Conservation (phyloP, 441 rosid genomes). For the Adansonia madagascariensis region DNA sequence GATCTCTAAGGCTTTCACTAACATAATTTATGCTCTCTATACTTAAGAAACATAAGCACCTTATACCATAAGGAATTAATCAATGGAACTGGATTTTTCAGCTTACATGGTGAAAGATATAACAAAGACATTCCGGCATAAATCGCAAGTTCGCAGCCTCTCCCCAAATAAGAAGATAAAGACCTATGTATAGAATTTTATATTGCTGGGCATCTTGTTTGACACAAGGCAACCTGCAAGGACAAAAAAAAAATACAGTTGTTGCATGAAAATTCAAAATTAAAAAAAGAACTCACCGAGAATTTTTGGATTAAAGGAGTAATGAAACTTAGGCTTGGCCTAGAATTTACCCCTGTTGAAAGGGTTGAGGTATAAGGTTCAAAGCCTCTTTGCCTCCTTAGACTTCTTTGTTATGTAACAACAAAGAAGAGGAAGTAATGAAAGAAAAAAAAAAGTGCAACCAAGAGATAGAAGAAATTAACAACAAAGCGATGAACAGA, state of each 20-base stretch:
- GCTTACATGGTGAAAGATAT: slow-evolving; percentile 94
- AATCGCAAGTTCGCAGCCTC: slow-evolving; percentile 97
- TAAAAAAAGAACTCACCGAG: background rate
- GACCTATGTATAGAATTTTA: slow-evolving; percentile 83
- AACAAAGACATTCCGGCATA: slow-evolving; percentile 95
- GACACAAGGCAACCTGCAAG: slow-evolving; percentile 77
- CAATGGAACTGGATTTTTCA: slow-evolving; percentile 24
- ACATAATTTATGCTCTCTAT: slow-evolving; percentile 3
- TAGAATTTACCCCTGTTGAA: slow-evolving; percentile 6
- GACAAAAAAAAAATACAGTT: slow-evolving; percentile 14
- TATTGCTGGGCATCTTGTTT: slow-evolving; percentile 85
- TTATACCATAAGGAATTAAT: slow-evolving; percentile 5
- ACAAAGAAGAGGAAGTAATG: background rate
- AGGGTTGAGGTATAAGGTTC: slow-evolving; percentile 20
- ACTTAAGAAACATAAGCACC: background rate
- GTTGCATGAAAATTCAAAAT: slow-evolving; percentile 17
- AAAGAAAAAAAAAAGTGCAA: background rate
- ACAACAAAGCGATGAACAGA: background rate
- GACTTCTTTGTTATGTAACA: slow-evolving; percentile 5
- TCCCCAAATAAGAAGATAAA: slow-evolving; percentile 98
- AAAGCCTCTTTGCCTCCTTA: background rate
- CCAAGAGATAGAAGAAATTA: background rate
- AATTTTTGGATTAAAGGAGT: slow-evolving; percentile 19
- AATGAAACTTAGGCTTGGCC: slow-evolving; percentile 14
- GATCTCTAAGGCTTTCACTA: background rate